Evolutionary conservation across 2,329 filamentous ascomycete species (phyloP).

Genomic region (Curvularia eragrostidis): DNA sequence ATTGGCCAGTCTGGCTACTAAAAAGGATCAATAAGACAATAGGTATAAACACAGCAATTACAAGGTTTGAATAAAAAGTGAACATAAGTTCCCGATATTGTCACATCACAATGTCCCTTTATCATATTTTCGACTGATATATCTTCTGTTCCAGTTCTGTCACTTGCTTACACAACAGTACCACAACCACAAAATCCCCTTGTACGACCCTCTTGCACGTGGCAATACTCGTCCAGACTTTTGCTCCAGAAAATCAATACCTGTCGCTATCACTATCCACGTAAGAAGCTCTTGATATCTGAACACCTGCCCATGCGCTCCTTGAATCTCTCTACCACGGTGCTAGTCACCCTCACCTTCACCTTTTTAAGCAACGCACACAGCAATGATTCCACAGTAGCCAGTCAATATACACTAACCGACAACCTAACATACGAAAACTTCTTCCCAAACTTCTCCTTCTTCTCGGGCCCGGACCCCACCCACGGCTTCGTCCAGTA

Average conservation of each 20-base stretch:
- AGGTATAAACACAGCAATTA: constrained; percentile 8
- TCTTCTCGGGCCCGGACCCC: constrained; percentile 39
- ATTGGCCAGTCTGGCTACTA: not conserved
- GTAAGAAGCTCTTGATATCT: not conserved
- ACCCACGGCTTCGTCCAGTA: constrained; percentile 45
- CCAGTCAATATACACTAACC: constrained; percentile 29
- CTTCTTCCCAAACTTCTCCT: constrained; percentile 44
- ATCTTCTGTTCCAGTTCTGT: not conserved
- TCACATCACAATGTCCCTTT: not conserved
- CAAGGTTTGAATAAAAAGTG: constrained; percentile 8
- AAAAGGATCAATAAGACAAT: not conserved
- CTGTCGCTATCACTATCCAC: not conserved
- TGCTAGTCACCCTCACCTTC: constrained; percentile 19
- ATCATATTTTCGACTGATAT: not conserved
- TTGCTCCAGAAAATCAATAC: not conserved
- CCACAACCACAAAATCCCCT: not conserved
- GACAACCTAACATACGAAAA: constrained; percentile 40
- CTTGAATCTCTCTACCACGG: not conserved
- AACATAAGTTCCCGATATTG: not conserved
- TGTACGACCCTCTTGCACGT: not conserved
- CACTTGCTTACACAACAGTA: not conserved
- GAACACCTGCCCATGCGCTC: constrained; percentile 2
- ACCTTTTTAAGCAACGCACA: constrained; percentile 12
- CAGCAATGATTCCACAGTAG: not conserved
- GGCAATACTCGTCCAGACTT: not conserved